These are phyloP conservation scores for Fusarium fujikuroi DNA, from an alignment of 2,329 filamentous ascomycete genomes.

Conservation along the genomic window DNA sequence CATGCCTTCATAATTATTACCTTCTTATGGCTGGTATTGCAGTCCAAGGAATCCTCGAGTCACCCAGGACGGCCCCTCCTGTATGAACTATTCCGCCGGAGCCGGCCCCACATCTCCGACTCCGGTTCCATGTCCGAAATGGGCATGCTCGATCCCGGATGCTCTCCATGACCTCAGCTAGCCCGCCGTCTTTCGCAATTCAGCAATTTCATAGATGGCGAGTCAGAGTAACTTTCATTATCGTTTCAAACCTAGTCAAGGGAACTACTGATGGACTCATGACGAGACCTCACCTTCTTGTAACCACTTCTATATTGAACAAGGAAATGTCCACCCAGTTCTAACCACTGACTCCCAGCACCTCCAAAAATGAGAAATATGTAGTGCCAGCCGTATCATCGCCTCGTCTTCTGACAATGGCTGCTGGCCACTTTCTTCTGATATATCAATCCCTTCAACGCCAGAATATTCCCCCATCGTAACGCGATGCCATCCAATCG, in stretches of 20 bases:
- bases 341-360: constrained; percentile 42
- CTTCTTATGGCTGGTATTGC: background rate
- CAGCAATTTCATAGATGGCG: background rate
- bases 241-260: background rate
- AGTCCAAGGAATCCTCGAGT: background rate
- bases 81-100: constrained; percentile 7
- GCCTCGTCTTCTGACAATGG: constrained; percentile 1
- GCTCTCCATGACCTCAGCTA: background rate
- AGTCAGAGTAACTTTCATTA: background rate
- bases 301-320: constrained; percentile 37
- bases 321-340: constrained; percentile 36
- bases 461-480: constrained; percentile 33
- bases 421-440: constrained; percentile 19
- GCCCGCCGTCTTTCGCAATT: background rate
- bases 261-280: constrained; percentile 19
- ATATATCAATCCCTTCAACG: constrained; percentile 43
- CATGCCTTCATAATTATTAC: background rate
- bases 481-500: constrained; percentile 44
- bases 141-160: background rate
- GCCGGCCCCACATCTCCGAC: constrained; percentile 5
- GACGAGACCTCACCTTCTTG: constrained; percentile 24
- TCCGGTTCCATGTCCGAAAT: background rate
- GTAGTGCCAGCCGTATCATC: constrained; percentile 10
- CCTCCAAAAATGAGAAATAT: constrained; percentile 33
- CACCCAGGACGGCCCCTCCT: background rate